These are phyloP conservation scores for Fomitopsis betulina DNA, from an alignment of 1,284 basidiomycete genomes.

Conservation along the genomic window DNA sequence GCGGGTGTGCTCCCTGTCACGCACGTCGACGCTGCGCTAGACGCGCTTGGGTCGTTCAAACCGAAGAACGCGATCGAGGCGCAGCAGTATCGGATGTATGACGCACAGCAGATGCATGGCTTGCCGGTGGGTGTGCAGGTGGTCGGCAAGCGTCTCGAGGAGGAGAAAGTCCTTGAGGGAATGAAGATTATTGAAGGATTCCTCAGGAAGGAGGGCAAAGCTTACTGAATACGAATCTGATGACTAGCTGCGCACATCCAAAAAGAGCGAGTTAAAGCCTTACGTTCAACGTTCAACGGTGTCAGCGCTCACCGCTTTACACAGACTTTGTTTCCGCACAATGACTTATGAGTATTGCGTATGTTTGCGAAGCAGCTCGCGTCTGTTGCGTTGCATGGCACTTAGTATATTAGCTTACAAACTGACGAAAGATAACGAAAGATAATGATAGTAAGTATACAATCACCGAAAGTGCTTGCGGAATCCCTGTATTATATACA, in stretches of 20 bases:
- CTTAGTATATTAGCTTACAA: too few relatives aligned
- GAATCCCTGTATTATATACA: too few relatives aligned
- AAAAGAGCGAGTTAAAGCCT: too few relatives aligned
- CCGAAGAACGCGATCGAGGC: slow-evolving; percentile 24
- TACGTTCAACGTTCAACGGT: too few relatives aligned
- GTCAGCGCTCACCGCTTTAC: too few relatives aligned
- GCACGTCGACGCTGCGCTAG: slow-evolving; percentile 53
- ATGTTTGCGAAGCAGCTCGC: too few relatives aligned
- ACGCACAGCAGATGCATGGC: slow-evolving; percentile 59
- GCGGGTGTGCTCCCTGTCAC: slow-evolving; percentile 74
- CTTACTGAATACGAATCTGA: slow-evolving; percentile 19
- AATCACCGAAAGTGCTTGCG: too few relatives aligned
- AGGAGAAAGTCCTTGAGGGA: slow-evolving; percentile 53
- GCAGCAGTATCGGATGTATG: slow-evolving; percentile 42
- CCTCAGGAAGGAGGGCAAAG: slow-evolving; percentile 20
- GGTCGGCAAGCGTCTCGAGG: slow-evolving; percentile 52
- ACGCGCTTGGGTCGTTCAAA: slow-evolving; percentile 42
- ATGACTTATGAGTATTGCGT: too few relatives aligned
- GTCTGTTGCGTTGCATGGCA: too few relatives aligned
- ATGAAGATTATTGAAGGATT: slow-evolving; percentile 37
- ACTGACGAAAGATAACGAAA: too few relatives aligned
- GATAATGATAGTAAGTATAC: too few relatives aligned
- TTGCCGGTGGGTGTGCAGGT: slow-evolving; percentile 67
- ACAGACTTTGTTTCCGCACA: too few relatives aligned
- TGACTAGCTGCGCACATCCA: slow-evolving; percentile 6